Evolutionary conservation across 2,329 filamentous ascomycete genomes (phyloP).

Genomic region (Leptographium galeiforme): DNA sequence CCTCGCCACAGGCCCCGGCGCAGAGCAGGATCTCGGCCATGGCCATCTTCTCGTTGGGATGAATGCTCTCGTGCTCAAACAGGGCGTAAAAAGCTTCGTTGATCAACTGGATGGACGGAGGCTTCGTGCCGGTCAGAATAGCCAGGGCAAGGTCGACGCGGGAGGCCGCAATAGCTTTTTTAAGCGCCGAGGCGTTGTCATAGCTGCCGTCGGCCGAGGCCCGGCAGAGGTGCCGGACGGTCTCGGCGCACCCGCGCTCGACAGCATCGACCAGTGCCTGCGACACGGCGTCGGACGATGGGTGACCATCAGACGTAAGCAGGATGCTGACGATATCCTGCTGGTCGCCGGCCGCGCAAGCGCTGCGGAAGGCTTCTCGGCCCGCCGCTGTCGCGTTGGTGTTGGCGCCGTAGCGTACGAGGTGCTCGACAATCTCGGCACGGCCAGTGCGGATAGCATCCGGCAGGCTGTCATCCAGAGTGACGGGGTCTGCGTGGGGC

Average conservation of each 20-base stretch:
- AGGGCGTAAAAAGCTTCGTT: slow-evolving; percentile 37
- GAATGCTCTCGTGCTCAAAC: slow-evolving; percentile 30
- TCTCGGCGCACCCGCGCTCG: slow-evolving; percentile 33
- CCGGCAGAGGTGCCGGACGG: slow-evolving; percentile 35
- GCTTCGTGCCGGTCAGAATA: slow-evolving; percentile 37
- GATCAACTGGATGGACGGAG: slow-evolving; percentile 33
- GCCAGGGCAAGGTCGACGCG: slow-evolving; percentile 41
- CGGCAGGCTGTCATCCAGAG: slow-evolving; percentile 36
- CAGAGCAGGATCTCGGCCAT: slow-evolving; percentile 44
- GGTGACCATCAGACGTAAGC: slow-evolving; percentile 34
- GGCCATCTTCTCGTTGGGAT: slow-evolving; percentile 33
- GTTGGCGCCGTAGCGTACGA: slow-evolving; percentile 38
- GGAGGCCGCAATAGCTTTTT: slow-evolving; percentile 31
- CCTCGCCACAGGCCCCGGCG: slow-evolving; percentile 40
- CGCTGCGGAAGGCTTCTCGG: slow-evolving; percentile 38
- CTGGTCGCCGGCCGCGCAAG: slow-evolving; percentile 32
- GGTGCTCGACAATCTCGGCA: slow-evolving; percentile 27
- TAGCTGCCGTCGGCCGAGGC: slow-evolving; percentile 39
- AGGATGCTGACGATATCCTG: slow-evolving; percentile 33
- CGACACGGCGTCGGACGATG: slow-evolving; percentile 28
- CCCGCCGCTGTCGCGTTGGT: slow-evolving; percentile 33
- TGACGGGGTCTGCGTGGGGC: slow-evolving; percentile 36
- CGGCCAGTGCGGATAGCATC: slow-evolving; percentile 33
- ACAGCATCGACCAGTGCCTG: slow-evolving; percentile 39
- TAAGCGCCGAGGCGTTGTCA: slow-evolving; percentile 37